Evolutionary conservation across 2,329 filamentous ascomycete genomes (phyloP).

Genomic region (Diaporthe humulicola): DNA sequence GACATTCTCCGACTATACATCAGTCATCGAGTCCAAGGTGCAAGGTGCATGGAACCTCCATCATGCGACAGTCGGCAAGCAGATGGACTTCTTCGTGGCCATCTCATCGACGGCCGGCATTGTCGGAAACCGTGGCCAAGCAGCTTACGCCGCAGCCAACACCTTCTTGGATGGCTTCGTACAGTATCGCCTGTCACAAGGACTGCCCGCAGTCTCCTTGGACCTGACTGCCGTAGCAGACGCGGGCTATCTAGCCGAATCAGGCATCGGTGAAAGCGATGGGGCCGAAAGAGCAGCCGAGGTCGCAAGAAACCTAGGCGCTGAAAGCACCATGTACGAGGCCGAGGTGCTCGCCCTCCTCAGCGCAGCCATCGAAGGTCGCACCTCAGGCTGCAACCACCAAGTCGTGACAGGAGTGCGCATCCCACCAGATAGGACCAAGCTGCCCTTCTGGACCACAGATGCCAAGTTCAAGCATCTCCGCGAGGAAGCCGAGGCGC

Average conservation of each 20-base stretch:
- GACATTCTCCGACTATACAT: slow-evolving; percentile 61
- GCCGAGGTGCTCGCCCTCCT: slow-evolving; percentile 57
- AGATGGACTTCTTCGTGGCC: slow-evolving; percentile 64
- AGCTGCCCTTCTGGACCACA: slow-evolving; percentile 64
- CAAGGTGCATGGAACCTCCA: slow-evolving; percentile 64
- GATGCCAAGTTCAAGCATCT: slow-evolving; percentile 69
- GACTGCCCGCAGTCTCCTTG: slow-evolving; percentile 57
- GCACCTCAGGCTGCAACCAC: slow-evolving; percentile 47
- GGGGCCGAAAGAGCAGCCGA: slow-evolving; percentile 61
- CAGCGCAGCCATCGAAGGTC: slow-evolving; percentile 30
- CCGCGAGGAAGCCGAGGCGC: slow-evolving; percentile 54
- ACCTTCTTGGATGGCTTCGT: slow-evolving; percentile 56
- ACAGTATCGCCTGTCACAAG: slow-evolving; percentile 51
- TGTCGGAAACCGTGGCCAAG: slow-evolving; percentile 65
- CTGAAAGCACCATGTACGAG: slow-evolving; percentile 60
- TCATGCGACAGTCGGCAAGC: slow-evolving; percentile 54
- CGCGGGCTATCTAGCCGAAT: slow-evolving; percentile 62
- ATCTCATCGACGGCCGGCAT: slow-evolving; percentile 67
- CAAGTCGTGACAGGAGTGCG: slow-evolving; percentile 32
- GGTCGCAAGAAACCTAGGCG: slow-evolving; percentile 57
- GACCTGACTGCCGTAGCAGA: slow-evolving; percentile 66
- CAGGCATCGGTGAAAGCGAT: slow-evolving; percentile 57
- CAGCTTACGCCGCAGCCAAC: slow-evolving; percentile 63
- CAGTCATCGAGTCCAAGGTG: slow-evolving; percentile 48
- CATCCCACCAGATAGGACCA: slow-evolving; percentile 31